Base-by-base conservation (phyloP, 306 rosid genomes). In the Fragaria nilgerrensis region DNA sequence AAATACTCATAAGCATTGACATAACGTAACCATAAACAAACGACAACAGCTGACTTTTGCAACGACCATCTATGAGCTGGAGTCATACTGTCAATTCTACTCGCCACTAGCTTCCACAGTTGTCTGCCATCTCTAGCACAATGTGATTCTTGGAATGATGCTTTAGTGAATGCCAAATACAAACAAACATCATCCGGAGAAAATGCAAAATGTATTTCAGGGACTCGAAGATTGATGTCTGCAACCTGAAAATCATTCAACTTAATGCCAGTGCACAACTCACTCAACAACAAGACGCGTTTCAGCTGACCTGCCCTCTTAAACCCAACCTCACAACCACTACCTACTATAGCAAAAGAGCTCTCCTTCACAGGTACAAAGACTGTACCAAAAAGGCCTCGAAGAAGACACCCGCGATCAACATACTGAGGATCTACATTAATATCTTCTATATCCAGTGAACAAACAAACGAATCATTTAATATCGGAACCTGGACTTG, bases 21-120 rank as follows among this genome's bases (percentile, higher is more conserved):
- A 89, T 92, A 95, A 66, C 80, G 91, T 84, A 88, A 55, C 98
- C 97, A 95, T 49, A 85, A 86, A 75, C 92, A 44, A 68, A 90
- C 79, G 75, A 74, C 47, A 78, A 82, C 77, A 73, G 84, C 93
- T 78, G 86, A 74, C 77, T 87, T 88, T 78, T 72, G 87, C 74
- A 85, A 85, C 36, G 92, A 85, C 80, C 84, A 63, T 77, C 87
- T 85, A 52, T 84, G 87, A 65, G 80, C 81, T 70, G 79, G 70
- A 70, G 76, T 84, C 85, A 77, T 72, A 39, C 29, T 83, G 76
- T 73, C 73, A 83, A 94, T 82, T 77, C 90, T 88, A 76, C 77
- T 87, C 66, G 98, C 91, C 77, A 92, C 95, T 83, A 90, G 80
- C 81, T 80, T 86, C 98, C 98, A 94, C 50, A 94, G 85, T 70